These are phyloP conservation scores for Protomyces arabidopsidicola DNA, from an alignment of 1,139 yeast genomes.

Conservation along the genomic window DNA sequence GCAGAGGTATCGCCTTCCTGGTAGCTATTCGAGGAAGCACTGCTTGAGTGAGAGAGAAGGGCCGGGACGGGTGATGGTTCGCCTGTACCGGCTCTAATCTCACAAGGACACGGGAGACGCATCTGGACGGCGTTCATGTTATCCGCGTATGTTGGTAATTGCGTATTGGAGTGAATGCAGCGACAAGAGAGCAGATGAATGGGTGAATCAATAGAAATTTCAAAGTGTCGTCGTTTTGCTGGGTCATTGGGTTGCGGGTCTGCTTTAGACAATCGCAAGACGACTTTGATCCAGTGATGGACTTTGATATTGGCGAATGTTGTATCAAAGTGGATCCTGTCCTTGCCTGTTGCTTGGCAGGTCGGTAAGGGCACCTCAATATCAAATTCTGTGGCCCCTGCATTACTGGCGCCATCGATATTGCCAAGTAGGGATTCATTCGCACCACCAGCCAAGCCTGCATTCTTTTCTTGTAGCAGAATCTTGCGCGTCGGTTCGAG, in stretches of 20 bases:
- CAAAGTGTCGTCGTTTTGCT: conserved; percentile 72
- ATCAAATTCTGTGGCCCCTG: conserved; percentile 56
- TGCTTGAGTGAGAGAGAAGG: neutral
- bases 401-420: conserved; percentile 39
- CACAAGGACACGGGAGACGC: conserved; percentile 36
- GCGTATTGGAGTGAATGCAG: conserved; percentile 40
- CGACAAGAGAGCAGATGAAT: conserved; percentile 62
- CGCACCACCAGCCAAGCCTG: conserved; percentile 30
- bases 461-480: conserved; percentile 63
- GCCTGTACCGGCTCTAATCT: conserved; percentile 15
- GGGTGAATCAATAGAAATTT: conserved; percentile 87
- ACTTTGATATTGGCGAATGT: conserved; percentile 70
- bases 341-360: conserved; percentile 44
- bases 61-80: conserved; percentile 1
- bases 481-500: conserved; percentile 83
- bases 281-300: conserved; percentile 90
- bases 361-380: conserved; percentile 77
- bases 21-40: conserved; percentile 16
- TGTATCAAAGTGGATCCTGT: conserved; percentile 73
- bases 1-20: conserved; percentile 28
- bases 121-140: conserved; percentile 30
- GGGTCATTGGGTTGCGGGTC: conserved; percentile 48
- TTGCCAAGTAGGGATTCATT: conserved; percentile 40
- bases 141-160: conserved; percentile 42
- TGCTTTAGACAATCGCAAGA: conserved; percentile 65